Conservation (phyloP, 306 rosid genomes). For the Coriaria nepalensis region DNA sequence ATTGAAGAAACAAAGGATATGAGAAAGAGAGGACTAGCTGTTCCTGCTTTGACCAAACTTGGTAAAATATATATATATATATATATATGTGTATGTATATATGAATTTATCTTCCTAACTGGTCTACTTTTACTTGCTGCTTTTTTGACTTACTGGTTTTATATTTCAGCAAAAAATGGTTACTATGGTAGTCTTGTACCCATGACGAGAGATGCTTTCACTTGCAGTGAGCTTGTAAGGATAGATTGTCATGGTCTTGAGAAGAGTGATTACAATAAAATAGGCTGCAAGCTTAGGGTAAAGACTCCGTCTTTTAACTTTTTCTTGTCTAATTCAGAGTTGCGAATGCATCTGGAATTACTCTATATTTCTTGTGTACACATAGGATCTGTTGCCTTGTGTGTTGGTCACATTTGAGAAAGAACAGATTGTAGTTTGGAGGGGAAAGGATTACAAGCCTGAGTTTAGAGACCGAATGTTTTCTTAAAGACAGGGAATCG, state of each 20-base stretch:
- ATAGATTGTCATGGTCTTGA: constrained; percentile 80
- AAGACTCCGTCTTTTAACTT: background rate
- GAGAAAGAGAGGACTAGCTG: constrained; percentile 76
- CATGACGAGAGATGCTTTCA: constrained; percentile 92
- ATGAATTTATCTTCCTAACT: no score
- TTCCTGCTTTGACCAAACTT: constrained; percentile 74
- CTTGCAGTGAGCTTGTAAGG: constrained; percentile 52
- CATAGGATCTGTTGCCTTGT: constrained; percentile 87
- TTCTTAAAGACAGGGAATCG: constrained; percentile 30
- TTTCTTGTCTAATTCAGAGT: background rate
- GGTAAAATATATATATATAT: constrained; percentile 19
- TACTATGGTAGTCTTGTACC: constrained; percentile 67
- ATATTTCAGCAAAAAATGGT: constrained; percentile 61
- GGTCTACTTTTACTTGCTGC: no score
- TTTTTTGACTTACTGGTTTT: no score
- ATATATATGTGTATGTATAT: no score
- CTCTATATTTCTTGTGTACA: background rate
- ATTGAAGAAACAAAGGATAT: constrained; percentile 75
- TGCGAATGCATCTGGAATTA: background rate
- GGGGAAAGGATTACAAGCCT: constrained; percentile 54
- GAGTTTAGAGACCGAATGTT: constrained; percentile 21
- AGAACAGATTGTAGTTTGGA: constrained; percentile 80
- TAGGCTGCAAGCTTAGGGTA: constrained; percentile 93
- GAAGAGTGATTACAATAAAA: constrained; percentile 88
- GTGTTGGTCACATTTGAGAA: constrained; percentile 78